These are phyloP conservation scores for Claviceps spartinae DNA, from an alignment of 2,329 filamentous ascomycete species.

Conservation along the genomic window DNA sequence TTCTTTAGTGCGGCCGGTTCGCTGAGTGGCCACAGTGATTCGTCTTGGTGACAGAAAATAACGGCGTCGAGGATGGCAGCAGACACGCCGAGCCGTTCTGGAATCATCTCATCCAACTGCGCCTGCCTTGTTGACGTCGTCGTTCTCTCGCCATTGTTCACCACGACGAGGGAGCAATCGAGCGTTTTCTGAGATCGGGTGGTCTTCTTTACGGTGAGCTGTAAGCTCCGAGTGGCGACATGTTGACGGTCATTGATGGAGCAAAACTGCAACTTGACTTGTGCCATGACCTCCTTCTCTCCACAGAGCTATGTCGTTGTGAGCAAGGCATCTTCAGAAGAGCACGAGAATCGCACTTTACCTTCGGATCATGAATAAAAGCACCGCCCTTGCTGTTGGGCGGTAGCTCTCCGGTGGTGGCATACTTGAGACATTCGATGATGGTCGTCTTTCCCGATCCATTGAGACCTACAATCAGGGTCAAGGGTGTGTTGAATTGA, in stretches of 20 bases:
- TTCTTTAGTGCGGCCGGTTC: conserved; percentile 79
- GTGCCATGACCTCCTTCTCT: conserved; percentile 79
- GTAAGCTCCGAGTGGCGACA: conserved; percentile 71
- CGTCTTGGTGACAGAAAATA: conserved; percentile 98
- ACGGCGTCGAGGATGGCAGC: conserved; percentile 83
- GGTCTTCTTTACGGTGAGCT: conserved; percentile 76
- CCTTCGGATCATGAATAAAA: conserved; percentile 95
- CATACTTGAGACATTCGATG: conserved; percentile 97
- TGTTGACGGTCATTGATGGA: conserved; percentile 66
- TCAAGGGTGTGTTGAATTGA: conserved; percentile 78
- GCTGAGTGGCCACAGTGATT: conserved; percentile 92
- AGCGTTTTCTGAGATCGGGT: conserved; percentile 67
- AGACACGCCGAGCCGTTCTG: conserved; percentile 76
- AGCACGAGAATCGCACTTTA: conserved; percentile 16
- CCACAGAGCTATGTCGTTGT: conserved; percentile 45
- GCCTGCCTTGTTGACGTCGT: conserved; percentile 67
- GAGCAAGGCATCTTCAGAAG: neutral
- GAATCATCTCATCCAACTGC: conserved; percentile 74
- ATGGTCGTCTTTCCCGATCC: conserved; percentile 98
- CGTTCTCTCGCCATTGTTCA: conserved; percentile 66
- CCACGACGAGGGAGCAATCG: conserved; percentile 63
- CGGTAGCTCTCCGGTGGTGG: conserved; percentile 83
- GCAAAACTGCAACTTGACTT: conserved; percentile 81
- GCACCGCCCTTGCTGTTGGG: conserved; percentile 83
- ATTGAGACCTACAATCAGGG: conserved; percentile 93